These are phyloP conservation scores for Chytriomyces sp. DNA, from an alignment of 192 early-diverging fungal species.

Conservation along the genomic window DNA sequence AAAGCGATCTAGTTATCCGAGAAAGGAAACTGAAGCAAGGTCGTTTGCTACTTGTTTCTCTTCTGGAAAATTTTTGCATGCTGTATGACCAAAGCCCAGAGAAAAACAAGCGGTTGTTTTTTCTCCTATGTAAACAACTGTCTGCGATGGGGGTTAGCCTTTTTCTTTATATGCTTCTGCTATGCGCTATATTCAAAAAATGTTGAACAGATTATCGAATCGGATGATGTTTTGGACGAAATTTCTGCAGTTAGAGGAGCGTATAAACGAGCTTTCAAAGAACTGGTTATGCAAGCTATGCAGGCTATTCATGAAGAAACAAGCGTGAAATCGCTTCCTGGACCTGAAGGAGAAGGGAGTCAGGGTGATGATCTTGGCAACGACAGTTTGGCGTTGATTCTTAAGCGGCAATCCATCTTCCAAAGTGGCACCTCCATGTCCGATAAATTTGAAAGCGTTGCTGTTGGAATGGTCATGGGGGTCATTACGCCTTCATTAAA, in stretches of 20 bases:
- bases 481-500: not conserved
- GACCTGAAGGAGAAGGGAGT: not conserved
- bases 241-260: conserved; percentile 80
- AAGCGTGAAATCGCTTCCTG: conserved; percentile 17
- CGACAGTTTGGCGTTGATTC: not conserved
- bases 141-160: conserved; percentile 76
- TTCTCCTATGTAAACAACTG: conserved; percentile 85
- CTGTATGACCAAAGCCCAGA: conserved; percentile 87
- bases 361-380: not conserved
- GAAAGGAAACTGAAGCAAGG: conserved; percentile 65
- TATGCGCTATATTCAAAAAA: conserved; percentile 78
- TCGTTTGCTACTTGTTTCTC: conserved; percentile 80
- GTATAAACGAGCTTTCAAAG: conserved; percentile 84
- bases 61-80: conserved; percentile 90
- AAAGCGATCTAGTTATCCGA: not conserved
- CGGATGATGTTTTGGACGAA: conserved; percentile 75
- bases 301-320: conserved; percentile 59
- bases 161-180: conserved; percentile 75
- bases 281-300: conserved; percentile 82
- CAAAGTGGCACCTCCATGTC: not conserved
- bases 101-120: conserved; percentile 84
- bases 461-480: too few species aligned
- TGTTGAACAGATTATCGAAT: conserved; percentile 62
- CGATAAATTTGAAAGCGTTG: not conserved
- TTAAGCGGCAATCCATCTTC: not conserved